These are phyloP conservation scores for Capsicum pubescens DNA, from an alignment of 257 asterid genomes.

Conservation along the genomic window DNA sequence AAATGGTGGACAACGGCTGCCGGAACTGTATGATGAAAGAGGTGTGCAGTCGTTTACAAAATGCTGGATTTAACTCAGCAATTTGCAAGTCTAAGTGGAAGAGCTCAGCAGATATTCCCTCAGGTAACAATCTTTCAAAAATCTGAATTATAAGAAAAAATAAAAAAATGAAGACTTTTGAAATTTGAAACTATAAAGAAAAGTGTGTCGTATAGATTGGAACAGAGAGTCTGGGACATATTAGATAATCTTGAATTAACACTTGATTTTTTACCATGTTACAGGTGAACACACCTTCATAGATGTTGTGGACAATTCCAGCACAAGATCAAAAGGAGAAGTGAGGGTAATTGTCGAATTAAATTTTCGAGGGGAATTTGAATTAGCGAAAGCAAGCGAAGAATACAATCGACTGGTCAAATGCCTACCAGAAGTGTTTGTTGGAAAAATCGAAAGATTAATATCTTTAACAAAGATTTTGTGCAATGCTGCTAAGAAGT, in stretches of 20 bases:
- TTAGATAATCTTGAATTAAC: too few relatives aligned
- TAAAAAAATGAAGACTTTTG: too few relatives aligned
- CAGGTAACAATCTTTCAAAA: constrained; percentile 50
- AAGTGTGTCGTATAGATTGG: too few relatives aligned
- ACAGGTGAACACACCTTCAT: constrained; percentile 86
- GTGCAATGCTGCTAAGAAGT: constrained; percentile 74
- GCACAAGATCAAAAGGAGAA: constrained; percentile 53
- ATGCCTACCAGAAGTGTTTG: constrained; percentile 70
- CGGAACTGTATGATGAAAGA: constrained; percentile 74
- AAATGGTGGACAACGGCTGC: constrained; percentile 52
- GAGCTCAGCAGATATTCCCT: constrained; percentile 74
- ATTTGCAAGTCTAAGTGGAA: constrained; percentile 96
- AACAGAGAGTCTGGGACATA: too few relatives aligned
- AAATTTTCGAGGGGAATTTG: constrained; percentile 69
- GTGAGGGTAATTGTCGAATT: constrained; percentile 72
- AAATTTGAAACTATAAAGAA: too few relatives aligned
- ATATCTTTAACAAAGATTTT: constrained; percentile 61
- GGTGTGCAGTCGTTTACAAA: constrained; percentile 64
- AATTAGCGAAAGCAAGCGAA: constrained; percentile 83
- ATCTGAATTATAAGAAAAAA: too few relatives aligned
- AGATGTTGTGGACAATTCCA: constrained; percentile 72
- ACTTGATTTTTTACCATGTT: neutral
- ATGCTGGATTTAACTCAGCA: constrained; percentile 65
- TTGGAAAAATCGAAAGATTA: constrained; percentile 80
- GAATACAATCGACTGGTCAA: constrained; percentile 68